Evolutionary conservation across 768 basidiomycete genomes (phyloP).

Genomic region (Boletales sp.): DNA sequence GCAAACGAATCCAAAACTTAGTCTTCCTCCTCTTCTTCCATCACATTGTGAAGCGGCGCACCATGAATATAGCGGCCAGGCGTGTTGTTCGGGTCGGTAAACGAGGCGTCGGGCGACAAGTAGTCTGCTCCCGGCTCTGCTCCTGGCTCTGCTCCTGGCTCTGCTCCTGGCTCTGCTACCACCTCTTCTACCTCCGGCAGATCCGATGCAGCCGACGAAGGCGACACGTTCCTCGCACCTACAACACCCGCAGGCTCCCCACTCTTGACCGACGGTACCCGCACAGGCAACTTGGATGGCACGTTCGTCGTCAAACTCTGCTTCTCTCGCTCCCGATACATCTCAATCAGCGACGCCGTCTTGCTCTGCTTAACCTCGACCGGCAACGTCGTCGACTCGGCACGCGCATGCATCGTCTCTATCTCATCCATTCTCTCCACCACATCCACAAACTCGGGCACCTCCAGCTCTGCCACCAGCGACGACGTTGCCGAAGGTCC

Average conservation of each 20-base stretch:
- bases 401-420: slow-evolving; percentile 22
- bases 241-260: slow-evolving; percentile 1
- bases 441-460: slow-evolving; percentile 25
- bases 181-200: slow-evolving; percentile 28
- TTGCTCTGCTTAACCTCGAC: slow-evolving; percentile 40
- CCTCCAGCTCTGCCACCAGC: slow-evolving; percentile 27
- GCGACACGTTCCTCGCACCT: slow-evolving; percentile 10
- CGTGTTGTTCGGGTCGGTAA: slow-evolving; percentile 55
- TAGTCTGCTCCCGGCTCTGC: slow-evolving; percentile 21
- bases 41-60: slow-evolving; percentile 79
- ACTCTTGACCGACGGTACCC: slow-evolving; percentile 17
- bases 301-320: slow-evolving; percentile 19
- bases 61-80: slow-evolving; percentile 79
- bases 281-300: slow-evolving; percentile 36
- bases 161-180: slow-evolving; percentile 21
- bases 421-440: slow-evolving; percentile 22
- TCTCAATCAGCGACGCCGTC: slow-evolving; percentile 77
- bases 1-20: slow-evolving; percentile 8
- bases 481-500: slow-evolving; percentile 28
- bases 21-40: slow-evolving; percentile 73
- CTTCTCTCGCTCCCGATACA: slow-evolving; percentile 75
- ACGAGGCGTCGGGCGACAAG: slow-evolving; percentile 32
- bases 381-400: slow-evolving; percentile 30
- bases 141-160: too few species aligned
- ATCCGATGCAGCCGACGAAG: slow-evolving; percentile 16